Percentiles rank a stretch among this genome's conserved stretches.
These are phyloP conservation scores for Bocquillonia castaneifolia DNA, from an alignment of 441 rosid species.

Conservation along the genomic window DNA sequence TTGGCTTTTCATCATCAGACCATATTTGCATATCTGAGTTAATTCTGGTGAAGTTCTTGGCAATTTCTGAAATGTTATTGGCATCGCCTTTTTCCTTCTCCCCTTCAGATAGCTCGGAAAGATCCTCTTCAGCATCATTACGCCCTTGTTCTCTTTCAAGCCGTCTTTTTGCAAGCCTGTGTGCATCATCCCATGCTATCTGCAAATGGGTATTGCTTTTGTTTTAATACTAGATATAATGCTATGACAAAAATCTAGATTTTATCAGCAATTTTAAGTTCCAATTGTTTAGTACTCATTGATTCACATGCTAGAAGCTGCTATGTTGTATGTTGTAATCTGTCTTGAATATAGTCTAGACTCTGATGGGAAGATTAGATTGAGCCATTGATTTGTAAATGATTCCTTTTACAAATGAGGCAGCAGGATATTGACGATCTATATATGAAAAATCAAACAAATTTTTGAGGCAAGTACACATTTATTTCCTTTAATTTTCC, in stretches of 20 bases:
- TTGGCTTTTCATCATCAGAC: conserved; percentile 45
- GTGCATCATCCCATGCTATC: conserved; percentile 76
- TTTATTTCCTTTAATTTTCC: too few relatives aligned
- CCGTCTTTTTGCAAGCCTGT: conserved; percentile 54
- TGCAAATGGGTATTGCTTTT: conserved; percentile 16
- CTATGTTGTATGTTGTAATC: too few relatives aligned
- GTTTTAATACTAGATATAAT: background rate
- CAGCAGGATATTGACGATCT: background rate
- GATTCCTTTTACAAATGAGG: background rate
- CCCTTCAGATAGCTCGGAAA: conserved; percentile 82
- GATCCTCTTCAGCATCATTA: conserved; percentile 62
- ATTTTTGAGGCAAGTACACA: too few relatives aligned
- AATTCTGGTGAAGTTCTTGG: conserved; percentile 32
- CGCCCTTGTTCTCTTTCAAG: conserved; percentile 76
- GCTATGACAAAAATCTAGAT: background rate
- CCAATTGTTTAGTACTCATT: too few relatives aligned
- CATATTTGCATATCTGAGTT: conserved; percentile 48
- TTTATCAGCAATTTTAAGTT: background rate
- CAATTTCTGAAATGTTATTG: conserved; percentile 27
- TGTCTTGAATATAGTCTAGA: too few relatives aligned
- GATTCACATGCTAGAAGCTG: too few relatives aligned
- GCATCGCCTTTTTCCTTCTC: conserved; percentile 57
- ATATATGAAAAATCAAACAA: too few relatives aligned
- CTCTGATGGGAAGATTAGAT: too few relatives aligned
- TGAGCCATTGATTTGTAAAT: too few relatives aligned